Evolutionary conservation across 495 filamentous ascomycete species (phyloP).

Genomic region (Oidiodendron maius): DNA sequence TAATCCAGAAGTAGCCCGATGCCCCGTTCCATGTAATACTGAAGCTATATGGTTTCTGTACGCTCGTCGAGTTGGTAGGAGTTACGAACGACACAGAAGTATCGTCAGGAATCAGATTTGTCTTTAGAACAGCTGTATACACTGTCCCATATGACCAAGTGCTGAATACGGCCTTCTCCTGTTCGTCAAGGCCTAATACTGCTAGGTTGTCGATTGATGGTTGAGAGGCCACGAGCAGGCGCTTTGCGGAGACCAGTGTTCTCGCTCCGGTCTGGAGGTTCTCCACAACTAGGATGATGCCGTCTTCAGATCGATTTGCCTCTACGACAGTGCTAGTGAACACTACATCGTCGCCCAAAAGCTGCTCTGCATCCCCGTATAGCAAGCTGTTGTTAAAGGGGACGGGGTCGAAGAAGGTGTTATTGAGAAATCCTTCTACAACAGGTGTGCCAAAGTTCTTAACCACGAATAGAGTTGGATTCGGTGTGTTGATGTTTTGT

Average conservation of each 20-base stretch:
- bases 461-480: conserved; percentile 32
- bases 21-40: conserved; percentile 21
- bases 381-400: conserved; percentile 35
- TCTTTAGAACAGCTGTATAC: conserved; percentile 29
- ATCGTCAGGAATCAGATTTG: conserved; percentile 19
- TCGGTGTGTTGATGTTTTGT: conserved; percentile 31
- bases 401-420: conserved; percentile 25
- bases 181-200: conserved; percentile 26
- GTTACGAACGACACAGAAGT: conserved; percentile 18
- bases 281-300: conserved; percentile 28
- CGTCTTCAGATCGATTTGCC: conserved; percentile 19
- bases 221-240: conserved; percentile 32
- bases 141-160: conserved; percentile 28
- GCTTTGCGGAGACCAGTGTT: conserved; percentile 28
- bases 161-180: conserved; percentile 25
- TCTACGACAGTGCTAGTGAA: conserved; percentile 28
- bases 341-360: conserved; percentile 31
- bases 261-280: conserved; percentile 23
- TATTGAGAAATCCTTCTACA: conserved; percentile 25
- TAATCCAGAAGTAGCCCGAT: conserved; percentile 30
- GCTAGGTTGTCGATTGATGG: conserved; percentile 27
- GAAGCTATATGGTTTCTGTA: conserved; percentile 15
- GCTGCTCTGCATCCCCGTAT: conserved; percentile 30
- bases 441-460: conserved; percentile 30
- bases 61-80: conserved; percentile 8